These are phyloP conservation scores for Rhizophagus clarus DNA, from an alignment of 192 early-diverging fungal species.

Conservation along the genomic window DNA sequence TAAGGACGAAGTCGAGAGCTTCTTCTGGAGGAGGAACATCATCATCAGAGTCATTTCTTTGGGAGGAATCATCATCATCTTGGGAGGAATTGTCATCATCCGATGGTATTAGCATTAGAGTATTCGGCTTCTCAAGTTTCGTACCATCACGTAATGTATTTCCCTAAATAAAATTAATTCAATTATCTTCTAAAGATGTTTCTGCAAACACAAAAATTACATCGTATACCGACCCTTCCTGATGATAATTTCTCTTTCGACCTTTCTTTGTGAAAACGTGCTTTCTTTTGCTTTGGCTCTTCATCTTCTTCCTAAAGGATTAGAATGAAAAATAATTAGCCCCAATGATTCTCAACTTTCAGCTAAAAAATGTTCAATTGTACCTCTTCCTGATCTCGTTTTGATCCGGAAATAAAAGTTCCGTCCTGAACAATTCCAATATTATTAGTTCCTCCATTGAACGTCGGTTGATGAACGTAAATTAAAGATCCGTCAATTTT, in stretches of 20 bases:
- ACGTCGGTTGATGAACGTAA: slow-evolving; percentile 8
- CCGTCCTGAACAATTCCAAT: too few relatives aligned
- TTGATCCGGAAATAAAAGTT: too few relatives aligned
- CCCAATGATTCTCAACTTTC: too few relatives aligned
- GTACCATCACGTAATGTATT: not conserved
- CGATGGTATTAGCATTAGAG: not conserved
- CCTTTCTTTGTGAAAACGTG: too few relatives aligned
- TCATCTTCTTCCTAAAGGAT: too few relatives aligned
- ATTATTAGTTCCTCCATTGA: not conserved
- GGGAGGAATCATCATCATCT: not conserved
- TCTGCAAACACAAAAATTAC: too few relatives aligned
- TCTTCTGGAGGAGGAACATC: slow-evolving; percentile 13
- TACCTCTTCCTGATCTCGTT: too few relatives aligned
- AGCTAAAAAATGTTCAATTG: too few relatives aligned
- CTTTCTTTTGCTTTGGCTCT: too few relatives aligned
- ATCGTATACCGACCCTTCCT: too few relatives aligned
- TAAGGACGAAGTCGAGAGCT: not conserved
- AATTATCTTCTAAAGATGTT: not conserved
- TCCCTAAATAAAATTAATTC: not conserved
- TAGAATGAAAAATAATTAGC: too few relatives aligned
- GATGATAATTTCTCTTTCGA: too few relatives aligned
- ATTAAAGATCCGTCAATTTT: slow-evolving; percentile 1
- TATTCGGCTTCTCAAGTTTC: not conserved
- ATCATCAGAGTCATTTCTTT: slow-evolving; percentile 19
- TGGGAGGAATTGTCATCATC: not conserved